Conservation (phyloP, 768 basidiomycete genomes). For the Mycena floridula region DNA sequence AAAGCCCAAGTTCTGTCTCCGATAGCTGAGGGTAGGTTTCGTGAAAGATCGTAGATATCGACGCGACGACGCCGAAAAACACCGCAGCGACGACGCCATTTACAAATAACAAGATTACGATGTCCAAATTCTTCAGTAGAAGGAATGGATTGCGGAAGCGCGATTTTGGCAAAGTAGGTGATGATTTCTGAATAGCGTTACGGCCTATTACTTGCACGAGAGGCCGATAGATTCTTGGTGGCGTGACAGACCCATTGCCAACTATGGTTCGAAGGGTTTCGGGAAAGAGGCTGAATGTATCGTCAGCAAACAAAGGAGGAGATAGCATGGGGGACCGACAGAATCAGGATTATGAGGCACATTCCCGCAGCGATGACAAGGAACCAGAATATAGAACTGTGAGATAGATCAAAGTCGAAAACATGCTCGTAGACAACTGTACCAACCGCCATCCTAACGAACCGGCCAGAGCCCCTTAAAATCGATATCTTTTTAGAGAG, state of each 20-base stretch:
- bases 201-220: conserved; percentile 41
- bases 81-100: conserved; percentile 49
- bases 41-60: conserved; percentile 56
- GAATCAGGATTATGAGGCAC: conserved; percentile 40
- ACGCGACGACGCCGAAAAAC: conserved; percentile 55
- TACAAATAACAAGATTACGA: conserved; percentile 44
- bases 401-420: conserved; percentile 2
- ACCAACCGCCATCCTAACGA: conserved; percentile 58
- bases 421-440: background rate
- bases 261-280: conserved; percentile 52
- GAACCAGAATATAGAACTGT: conserved; percentile 60
- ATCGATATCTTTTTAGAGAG: too few species aligned
- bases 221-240: conserved; percentile 41
- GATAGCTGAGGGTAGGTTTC: conserved; percentile 51
- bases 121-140: conserved; percentile 49
- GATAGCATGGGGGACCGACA: conserved; percentile 32
- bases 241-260: conserved; percentile 44
- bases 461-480: conserved; percentile 51
- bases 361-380: conserved; percentile 40
- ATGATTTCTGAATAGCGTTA: background rate
- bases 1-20: conserved; percentile 66
- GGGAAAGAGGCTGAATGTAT: conserved; percentile 42
- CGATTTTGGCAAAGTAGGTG: conserved; percentile 32
- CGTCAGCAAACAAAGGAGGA: conserved; percentile 32
- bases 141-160: conserved; percentile 50